Evolutionary conservation across 305 asterid genomes (phyloP).

Genomic region (Fraxinus latifolia): DNA sequence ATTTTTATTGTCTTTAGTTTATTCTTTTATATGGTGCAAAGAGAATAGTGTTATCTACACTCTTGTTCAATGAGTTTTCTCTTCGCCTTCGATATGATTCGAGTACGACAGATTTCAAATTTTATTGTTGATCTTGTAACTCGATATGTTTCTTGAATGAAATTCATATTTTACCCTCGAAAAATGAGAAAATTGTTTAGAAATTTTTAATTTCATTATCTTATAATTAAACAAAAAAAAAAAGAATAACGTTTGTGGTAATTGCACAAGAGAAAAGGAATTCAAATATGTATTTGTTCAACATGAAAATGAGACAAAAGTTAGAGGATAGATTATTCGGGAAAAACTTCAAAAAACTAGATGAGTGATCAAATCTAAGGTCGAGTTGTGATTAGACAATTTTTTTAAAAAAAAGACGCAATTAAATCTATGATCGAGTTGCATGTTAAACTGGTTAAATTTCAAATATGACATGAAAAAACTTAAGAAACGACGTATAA

Average conservation of each 20-base stretch:
- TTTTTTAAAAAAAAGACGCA: no score
- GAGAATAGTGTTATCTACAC: neutral
- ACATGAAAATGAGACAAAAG: neutral
- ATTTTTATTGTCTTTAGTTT: neutral
- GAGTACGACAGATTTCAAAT: no score
- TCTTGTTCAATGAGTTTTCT: neutral
- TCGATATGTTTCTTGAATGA: neutral
- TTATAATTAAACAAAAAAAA: no score
- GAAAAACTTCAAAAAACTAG: neutral
- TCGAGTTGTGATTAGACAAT: neutral
- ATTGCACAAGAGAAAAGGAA: neutral
- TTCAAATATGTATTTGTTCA: neutral
- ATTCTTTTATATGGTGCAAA: neutral
- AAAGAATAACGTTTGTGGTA: neutral
- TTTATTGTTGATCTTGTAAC: neutral
- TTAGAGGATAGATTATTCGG: no score
- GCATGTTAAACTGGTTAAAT: neutral
- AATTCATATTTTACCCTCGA: neutral
- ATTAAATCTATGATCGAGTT: neutral
- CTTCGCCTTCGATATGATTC: neutral
- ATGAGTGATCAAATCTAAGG: neutral
- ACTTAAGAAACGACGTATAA: neutral
- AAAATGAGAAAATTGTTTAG: neutral
- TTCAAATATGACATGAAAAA: neutral
- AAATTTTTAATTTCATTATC: neutral